Evolutionary conservation across 1,139 yeast genomes (phyloP), one percentile per base, ranked within the genome.

Genomic region (Pneumocystis sp.): DNA sequence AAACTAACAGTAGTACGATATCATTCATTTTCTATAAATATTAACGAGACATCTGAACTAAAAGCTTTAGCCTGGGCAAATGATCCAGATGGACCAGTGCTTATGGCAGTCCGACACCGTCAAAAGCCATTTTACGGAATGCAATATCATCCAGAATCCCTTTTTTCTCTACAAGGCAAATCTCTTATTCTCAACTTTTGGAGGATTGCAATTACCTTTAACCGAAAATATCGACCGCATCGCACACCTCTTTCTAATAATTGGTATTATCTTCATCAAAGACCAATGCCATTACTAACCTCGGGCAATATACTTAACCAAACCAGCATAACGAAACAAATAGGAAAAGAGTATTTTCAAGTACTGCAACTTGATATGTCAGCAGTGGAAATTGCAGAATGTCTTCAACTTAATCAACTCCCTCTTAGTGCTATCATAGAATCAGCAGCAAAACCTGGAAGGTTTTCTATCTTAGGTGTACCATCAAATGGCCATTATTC

Each of bases 81-180:
- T 3, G 70, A 72, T 29, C 69, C 69, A n/a, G 67, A 67, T 29
- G 65, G 65, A 12, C 60, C 62, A 17, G 78, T 87, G 1, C 73
- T 89, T 59, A 91, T 93, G 98, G 96, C 96, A 0, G 95, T 82
- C 0, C 81, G 77, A 71, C 93, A 89, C 72, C 70, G 65, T 0
- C 37, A 64, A 0, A 75, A 78, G 37, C 97, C 97, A 0, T 87
- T 87, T 76, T 91, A 81, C 75, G 98, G 96, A 0, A 97, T 95
- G 1, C 99, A 95, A 72, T 95, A 91, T 72, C 99, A 95, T 72
- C 98, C 98, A 0, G 99, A 95, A 72, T 89, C 97, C 0, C 83
- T 93, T 59, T 89, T 96, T 72, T 90, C 97, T 0, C 77, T 79
- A 15, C 73, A 76, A 63, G 98, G 98, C 0, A 79, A 74, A 2